Base-by-base conservation (phyloP, 495 filamentous ascomycete species). In the Barbatosphaeria neglecta region DNA sequence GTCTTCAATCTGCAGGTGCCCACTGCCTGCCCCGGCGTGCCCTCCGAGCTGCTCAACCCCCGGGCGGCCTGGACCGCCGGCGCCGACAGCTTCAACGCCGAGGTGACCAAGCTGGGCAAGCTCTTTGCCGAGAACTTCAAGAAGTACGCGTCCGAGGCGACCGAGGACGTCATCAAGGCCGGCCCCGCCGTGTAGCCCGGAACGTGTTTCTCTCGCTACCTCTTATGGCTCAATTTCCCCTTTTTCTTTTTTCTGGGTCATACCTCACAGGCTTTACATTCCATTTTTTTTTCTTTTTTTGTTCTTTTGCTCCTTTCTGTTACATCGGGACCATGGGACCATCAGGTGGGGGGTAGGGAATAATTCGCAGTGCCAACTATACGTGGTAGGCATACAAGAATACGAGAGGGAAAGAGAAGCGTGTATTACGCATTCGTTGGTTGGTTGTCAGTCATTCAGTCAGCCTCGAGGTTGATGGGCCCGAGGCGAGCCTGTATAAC, bases 71-170 rank as follows among this genome's bases (percentile, higher is more conserved):
- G 92, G 92, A 92, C 81, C 41, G 85, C 80, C 35, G 71, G 83
- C 38, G 71, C 72, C 28, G 76, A 83, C 43, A 78, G 78, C 63
- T 98, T 96, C 80, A 72, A 76, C 56, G 69, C 77, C 28, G 90
- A 96, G 65, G 92, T 96, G 41, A 84, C 68, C 60, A 95, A 94
- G 73, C 80, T 98, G 6, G 92, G 80, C 50, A 66, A 56, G 41
- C 75, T 97, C 45, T 97, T 97, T 76, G 77, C 82, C 60, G 86
- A 95, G 71, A 97, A 97, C 75, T 98, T 98, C 75, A 81, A 89
- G 74, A 93, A 92, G 74, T 97, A 95, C 73, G 69, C 79, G 51
- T 82, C 83, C 51, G 76, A 95, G 67, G 90, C 90, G 20, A 95
- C 90, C 27, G 68, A 73, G 46, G 90, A 95, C 45, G 89, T 89